A percentile compares a stretch with the other conserved stretches of the same genome.
Conservation (phyloP, 257 asterid species). For the Fraxinus cuspidata region DNA sequence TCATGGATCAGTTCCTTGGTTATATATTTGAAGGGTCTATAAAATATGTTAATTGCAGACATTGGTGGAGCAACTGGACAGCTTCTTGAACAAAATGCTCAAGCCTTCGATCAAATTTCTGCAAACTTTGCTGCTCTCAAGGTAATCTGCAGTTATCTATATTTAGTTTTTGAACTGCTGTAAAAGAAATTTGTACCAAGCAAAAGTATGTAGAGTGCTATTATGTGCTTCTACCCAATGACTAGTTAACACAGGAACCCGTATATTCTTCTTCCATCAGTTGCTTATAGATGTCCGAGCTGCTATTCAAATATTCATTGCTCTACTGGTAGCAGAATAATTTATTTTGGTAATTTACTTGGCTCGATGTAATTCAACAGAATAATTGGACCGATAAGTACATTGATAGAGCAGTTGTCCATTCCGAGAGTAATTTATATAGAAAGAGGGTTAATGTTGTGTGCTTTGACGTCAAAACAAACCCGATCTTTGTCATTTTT, state of each 20-base stretch:
- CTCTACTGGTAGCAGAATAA: slow-evolving; percentile 8
- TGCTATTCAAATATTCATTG: slow-evolving; percentile 18
- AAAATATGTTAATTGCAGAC: slow-evolving; percentile 47
- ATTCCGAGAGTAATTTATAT: not conserved
- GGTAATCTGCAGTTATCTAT: slow-evolving; percentile 44
- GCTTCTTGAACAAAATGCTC: slow-evolving; percentile 77
- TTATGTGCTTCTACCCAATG: not conserved
- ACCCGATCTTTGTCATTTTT: slow-evolving; percentile 1
- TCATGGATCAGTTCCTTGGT: not conserved
- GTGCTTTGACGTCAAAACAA: slow-evolving; percentile 21
- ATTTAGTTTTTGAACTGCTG: slow-evolving; percentile 2
- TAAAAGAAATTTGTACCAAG: not conserved
- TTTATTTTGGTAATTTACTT: not conserved
- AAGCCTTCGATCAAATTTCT: slow-evolving; percentile 73
- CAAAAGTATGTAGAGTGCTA: not conserved
- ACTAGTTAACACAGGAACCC: not conserved
- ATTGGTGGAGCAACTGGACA: slow-evolving; percentile 77
- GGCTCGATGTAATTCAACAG: slow-evolving; percentile 1
- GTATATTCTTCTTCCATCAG: slow-evolving; percentile 16
- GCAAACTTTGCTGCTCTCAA: slow-evolving; percentile 64
- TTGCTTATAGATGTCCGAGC: slow-evolving; percentile 18
- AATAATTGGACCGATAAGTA: not conserved
- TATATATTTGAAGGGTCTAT: not conserved
- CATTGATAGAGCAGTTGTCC: slow-evolving; percentile 13
- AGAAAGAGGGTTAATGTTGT: slow-evolving; percentile 2